Evolutionary conservation across 1,139 yeast species (phyloP), one percentile per base, ranked within the genome.

Genomic region (Protomyces inundatus): DNA sequence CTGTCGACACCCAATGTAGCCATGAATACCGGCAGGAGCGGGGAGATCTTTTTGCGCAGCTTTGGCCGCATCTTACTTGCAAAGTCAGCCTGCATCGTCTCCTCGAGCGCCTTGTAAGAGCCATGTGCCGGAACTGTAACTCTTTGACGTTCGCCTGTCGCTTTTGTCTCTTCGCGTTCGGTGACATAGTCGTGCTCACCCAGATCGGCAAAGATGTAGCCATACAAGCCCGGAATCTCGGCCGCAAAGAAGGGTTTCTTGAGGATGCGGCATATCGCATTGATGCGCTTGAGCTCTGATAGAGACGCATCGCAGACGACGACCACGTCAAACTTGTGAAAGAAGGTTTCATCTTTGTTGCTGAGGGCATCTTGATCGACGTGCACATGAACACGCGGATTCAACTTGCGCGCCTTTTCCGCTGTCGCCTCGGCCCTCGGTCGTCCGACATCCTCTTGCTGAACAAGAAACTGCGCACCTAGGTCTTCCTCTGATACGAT

Each of bases 141-240:
- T 10, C 34, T 59, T 33, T 58, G 56, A 9, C 60, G 52, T 16
- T 37, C 56, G 1, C 59, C 57, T 33, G 48, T 55, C 4, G 39
- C 37, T 12, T 35, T 60, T 14, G 51, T 39, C 35, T 60, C 64
- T 35, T 50, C 61, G 12, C 64, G 61, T 42, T 61, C 67, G 58
- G 71, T 64, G 48, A 75, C 76, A 39, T 84, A 82, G 52, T 79
- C 77, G 74, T 89, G 91, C 63, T 79, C 74, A 23, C 90, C 82
- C 66, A 93, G 79, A 74, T 95, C 98, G 3, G 85, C 85, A 71
- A 91, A 84, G 1, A 89, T 81, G 71, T 84, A 88, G 0, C 97
- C 97, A 73, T 82, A 90, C 73, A 90, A 77, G 0, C 98, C 98
- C 73, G 87, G 88, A 6, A 84, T 73, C 0, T 86, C 87, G 0